These are phyloP conservation scores for Xenoacremonium recifei DNA, from an alignment of 2,329 filamentous ascomycete species.

Conservation along the genomic window DNA sequence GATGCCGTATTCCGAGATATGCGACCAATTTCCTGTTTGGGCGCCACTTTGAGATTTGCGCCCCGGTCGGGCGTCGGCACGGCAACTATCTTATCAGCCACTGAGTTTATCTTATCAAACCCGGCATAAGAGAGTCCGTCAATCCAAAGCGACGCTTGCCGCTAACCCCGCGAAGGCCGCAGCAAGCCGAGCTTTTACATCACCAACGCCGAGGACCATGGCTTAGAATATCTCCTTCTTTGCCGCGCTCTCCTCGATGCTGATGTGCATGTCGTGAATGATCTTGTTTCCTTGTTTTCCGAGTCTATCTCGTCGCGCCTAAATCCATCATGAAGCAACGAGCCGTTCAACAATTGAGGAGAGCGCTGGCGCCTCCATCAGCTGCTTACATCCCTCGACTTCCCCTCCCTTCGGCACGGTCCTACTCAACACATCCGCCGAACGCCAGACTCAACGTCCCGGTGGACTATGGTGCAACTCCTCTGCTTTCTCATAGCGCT, in stretches of 20 bases:
- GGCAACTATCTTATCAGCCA: conserved; percentile 41
- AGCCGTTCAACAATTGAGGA: conserved; percentile 28
- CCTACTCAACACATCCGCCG: conserved; percentile 57
- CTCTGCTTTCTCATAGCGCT: conserved; percentile 77
- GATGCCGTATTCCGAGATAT: conserved; percentile 9
- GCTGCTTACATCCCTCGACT: conserved; percentile 14
- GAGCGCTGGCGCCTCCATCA: conserved; percentile 22
- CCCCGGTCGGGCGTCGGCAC: conserved; percentile 32
- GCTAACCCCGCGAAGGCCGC: conserved; percentile 34
- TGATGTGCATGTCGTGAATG: too few species aligned
- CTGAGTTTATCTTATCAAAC: too few species aligned
- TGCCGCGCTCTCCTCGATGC: too few species aligned
- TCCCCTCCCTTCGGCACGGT: conserved; percentile 21
- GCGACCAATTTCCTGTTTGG: conserved; percentile 21
- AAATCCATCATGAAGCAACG: conserved; percentile 32
- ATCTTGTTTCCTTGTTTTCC: too few species aligned
- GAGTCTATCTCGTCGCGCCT: conserved; percentile 6
- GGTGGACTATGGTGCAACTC: conserved; percentile 80
- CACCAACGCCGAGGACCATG: conserved; percentile 27
- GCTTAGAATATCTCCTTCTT: conserved; percentile 20
- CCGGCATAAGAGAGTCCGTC: too few species aligned
- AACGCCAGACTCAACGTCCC: conserved; percentile 76
- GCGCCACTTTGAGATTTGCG: conserved; percentile 20
- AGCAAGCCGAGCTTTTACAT: conserved; percentile 37
- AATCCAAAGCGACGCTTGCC: conserved; percentile 22